phyloP scores from a whole-genome alignment of 306 rosid genomes.

The Pterocarpus macrocarpus region DNA sequence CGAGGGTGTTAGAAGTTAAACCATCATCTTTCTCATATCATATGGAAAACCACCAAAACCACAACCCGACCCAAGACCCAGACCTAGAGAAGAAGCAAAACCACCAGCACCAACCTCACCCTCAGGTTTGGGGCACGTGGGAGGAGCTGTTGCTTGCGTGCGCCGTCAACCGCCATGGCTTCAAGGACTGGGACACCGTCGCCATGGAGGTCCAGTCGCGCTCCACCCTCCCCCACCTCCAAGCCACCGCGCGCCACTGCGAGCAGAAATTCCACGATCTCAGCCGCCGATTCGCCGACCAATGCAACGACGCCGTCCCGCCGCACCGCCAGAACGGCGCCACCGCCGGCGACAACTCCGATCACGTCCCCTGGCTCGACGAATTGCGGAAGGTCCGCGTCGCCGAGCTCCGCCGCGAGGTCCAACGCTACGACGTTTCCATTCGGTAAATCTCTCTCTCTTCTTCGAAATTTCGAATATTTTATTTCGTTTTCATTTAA shows the following conservation, averaged over 20 bases:
- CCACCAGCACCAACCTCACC: conserved; percentile 20
- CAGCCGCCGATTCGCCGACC: conserved; percentile 63
- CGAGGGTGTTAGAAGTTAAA: conserved; percentile 41
- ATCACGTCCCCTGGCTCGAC: conserved; percentile 73
- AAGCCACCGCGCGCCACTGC: conserved; percentile 70
- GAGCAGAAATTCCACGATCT: conserved; percentile 70
- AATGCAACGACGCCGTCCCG: conserved; percentile 47
- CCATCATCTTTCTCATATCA: conserved; percentile 42
- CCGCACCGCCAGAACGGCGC: conserved; percentile 44
- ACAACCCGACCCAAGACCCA: conserved; percentile 30
- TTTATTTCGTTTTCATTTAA: neutral
- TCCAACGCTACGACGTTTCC: conserved; percentile 71
- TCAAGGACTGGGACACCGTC: conserved; percentile 72
- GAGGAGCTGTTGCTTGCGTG: conserved; percentile 75
- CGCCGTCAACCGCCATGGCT: conserved; percentile 86
- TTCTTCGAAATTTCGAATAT: neutral
- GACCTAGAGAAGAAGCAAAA: conserved; percentile 24
- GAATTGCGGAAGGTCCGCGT: conserved; percentile 74
- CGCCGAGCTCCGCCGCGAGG: conserved; percentile 76
- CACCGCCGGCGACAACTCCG: conserved; percentile 40
- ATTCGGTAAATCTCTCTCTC: conserved; percentile 59
- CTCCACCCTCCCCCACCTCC: conserved; percentile 64
- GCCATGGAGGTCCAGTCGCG: conserved; percentile 72
- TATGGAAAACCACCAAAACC: conserved; percentile 60
- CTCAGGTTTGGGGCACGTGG: conserved; percentile 73